Percentiles rank a stretch among this genome's conserved stretches.
These are phyloP conservation scores for Malassezia vespertilionis DNA, from an alignment of 1,284 basidiomycete species.

Conservation along the genomic window DNA sequence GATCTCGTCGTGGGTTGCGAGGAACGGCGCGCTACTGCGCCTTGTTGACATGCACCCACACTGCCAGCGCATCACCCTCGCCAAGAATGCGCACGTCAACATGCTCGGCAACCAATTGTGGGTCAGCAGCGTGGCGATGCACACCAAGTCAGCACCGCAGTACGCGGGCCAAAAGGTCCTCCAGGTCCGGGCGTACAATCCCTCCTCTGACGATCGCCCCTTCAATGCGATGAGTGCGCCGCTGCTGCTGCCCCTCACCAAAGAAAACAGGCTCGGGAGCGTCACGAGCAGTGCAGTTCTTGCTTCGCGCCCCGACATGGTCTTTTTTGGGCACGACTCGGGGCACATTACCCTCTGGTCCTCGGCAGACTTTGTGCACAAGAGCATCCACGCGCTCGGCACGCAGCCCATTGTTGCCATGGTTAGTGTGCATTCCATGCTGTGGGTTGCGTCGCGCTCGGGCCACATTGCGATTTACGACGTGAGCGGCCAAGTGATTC, in stretches of 20 bases:
- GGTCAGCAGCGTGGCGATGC: constrained; percentile 23
- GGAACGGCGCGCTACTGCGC: constrained; percentile 17
- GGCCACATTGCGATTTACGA: constrained; percentile 78
- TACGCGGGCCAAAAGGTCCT: constrained; percentile 12
- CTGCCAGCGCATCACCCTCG: constrained; percentile 37
- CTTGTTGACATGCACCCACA: constrained; percentile 27
- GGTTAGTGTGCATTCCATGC: constrained; percentile 34
- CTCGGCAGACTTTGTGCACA: constrained; percentile 22
- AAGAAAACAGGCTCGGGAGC: constrained; percentile 59
- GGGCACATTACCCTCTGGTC: constrained; percentile 53
- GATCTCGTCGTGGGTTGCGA: constrained; percentile 36
- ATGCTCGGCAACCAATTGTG: constrained; percentile 39
- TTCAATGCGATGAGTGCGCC: constrained; percentile 41
- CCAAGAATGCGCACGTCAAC: constrained; percentile 26
- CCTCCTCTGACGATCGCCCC: constrained; percentile 34
- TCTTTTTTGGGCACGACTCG: constrained; percentile 87
- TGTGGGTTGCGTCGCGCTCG: constrained; percentile 75
- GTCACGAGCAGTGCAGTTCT: constrained; percentile 71
- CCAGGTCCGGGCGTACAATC: constrained; percentile 38
- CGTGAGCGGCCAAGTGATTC: constrained; percentile 56
- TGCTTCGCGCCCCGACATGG: constrained; percentile 57
- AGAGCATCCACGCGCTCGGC: constrained; percentile 23
- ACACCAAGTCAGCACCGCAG: constrained; percentile 13
- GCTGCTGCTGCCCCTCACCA: constrained; percentile 48
- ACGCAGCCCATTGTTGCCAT: constrained; percentile 32